These are phyloP conservation scores for Mimosa bimucronata DNA, from an alignment of 306 rosid genomes.

Conservation along the genomic window DNA sequence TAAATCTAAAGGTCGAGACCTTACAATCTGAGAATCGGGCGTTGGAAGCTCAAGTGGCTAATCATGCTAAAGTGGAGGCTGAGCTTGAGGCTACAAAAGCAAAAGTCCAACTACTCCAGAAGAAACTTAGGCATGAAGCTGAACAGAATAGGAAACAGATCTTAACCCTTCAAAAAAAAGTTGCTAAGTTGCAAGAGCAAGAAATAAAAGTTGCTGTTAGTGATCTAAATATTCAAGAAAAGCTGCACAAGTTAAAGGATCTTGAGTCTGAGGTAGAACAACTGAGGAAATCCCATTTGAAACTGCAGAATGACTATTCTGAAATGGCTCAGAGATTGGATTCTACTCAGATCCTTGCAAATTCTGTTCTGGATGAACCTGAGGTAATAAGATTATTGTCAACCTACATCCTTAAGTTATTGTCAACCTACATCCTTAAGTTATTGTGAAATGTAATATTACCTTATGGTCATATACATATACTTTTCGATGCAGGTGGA, in stretches of 20 bases:
- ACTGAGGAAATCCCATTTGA: constrained; percentile 55
- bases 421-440: not conserved
- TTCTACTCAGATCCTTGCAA: constrained; percentile 79
- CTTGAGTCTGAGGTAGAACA: constrained; percentile 65
- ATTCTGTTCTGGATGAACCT: constrained; percentile 66
- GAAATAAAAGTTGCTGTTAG: constrained; percentile 48
- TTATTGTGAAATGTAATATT: constrained; percentile 22
- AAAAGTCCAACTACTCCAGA: constrained; percentile 68
- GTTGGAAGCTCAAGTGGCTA: constrained; percentile 57
- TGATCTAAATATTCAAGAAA: constrained; percentile 44
- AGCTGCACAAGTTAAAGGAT: constrained; percentile 55
- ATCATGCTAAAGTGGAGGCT: constrained; percentile 52
- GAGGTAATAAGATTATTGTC: constrained; percentile 53
- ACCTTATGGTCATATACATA: not conserved
- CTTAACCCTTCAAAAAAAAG: constrained; percentile 61
- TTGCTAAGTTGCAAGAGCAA: constrained; percentile 64
- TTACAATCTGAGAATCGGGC: constrained; percentile 68
- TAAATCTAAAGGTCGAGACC: constrained; percentile 71
- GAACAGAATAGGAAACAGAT: constrained; percentile 75
- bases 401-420: too few relatives aligned
- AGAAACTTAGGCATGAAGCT: constrained; percentile 72
- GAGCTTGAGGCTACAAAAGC: constrained; percentile 78
- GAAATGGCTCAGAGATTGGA: constrained; percentile 76
- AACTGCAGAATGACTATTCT: constrained; percentile 62
- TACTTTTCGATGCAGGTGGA: constrained; percentile 53